These are phyloP conservation scores for Allantophomopsis cytisporea DNA, from an alignment of 2,329 filamentous ascomycete genomes.

Conservation along the genomic window DNA sequence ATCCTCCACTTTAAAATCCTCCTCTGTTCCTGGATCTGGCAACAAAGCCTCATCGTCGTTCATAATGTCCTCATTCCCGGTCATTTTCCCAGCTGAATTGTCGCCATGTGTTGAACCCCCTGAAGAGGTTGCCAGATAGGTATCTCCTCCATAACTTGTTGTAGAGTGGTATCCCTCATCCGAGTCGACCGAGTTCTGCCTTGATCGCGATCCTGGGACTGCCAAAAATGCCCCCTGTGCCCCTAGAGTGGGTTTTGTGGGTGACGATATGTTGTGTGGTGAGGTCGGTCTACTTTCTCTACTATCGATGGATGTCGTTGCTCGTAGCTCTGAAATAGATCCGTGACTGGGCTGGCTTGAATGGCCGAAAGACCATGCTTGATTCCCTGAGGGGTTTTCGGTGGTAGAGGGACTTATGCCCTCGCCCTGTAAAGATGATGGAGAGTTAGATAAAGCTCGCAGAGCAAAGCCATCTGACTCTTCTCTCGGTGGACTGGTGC, in stretches of 20 bases:
- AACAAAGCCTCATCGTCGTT: conserved; percentile 23
- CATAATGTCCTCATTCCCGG: conserved; percentile 30
- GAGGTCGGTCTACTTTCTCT: conserved; percentile 49
- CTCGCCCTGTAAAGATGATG: conserved; percentile 16
- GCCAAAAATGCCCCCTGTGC: conserved; percentile 39
- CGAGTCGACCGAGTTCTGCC: conserved; percentile 52
- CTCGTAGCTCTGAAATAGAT: conserved; percentile 31
- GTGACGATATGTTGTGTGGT: conserved; percentile 54
- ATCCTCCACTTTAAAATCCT: conserved; percentile 50
- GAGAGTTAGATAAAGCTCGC: conserved; percentile 20
- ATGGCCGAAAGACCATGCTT: conserved; percentile 9
- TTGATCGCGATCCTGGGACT: conserved; percentile 47
- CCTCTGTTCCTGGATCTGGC: conserved; percentile 60
- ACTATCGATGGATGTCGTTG: conserved; percentile 42
- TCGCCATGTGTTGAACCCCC: conserved; percentile 25
- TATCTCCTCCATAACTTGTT: conserved; percentile 35
- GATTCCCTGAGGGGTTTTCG: conserved; percentile 5
- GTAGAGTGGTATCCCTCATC: conserved; percentile 38
- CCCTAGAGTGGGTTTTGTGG: conserved; percentile 35
- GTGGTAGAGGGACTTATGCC: conserved; percentile 21
- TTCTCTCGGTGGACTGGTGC: conserved; percentile 14
- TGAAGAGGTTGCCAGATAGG: conserved; percentile 27
- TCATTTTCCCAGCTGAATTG: conserved; percentile 22
- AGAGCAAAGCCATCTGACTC: conserved; percentile 18
- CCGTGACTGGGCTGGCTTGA: conserved; percentile 13